These are phyloP conservation scores for Pythium grandisporangium DNA, from an alignment of 352 stramenopile genomes.

Conservation along the genomic window DNA sequence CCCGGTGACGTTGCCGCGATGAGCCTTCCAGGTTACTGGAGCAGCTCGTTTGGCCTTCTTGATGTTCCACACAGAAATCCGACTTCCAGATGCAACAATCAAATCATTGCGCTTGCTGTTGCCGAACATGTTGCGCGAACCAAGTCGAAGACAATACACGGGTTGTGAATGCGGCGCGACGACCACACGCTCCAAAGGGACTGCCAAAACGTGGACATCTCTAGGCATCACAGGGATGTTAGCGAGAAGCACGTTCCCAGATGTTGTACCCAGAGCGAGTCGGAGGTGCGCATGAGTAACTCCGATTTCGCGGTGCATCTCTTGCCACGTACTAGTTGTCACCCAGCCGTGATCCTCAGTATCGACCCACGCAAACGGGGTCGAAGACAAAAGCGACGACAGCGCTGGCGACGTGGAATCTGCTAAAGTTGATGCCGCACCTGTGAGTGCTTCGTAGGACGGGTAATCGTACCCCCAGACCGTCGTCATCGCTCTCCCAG, in stretches of 20 bases:
- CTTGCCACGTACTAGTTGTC: constrained; percentile 53
- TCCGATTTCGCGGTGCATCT: constrained; percentile 28
- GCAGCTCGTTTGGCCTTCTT: constrained; percentile 34
- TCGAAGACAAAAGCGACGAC: constrained; percentile 16
- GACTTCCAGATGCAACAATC: constrained; percentile 47
- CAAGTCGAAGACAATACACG: constrained; percentile 45
- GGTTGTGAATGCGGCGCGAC: constrained; percentile 46
- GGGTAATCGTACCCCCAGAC: constrained; percentile 61
- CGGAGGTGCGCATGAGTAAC: constrained; percentile 12
- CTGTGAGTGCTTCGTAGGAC: constrained; percentile 15
- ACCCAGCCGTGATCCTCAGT: constrained; percentile 73
- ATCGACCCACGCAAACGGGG: constrained; percentile 46
- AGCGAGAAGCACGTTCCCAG: constrained; percentile 45
- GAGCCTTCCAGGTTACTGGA: constrained; percentile 42
- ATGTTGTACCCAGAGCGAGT: constrained; percentile 50
- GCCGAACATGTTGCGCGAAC: constrained; percentile 33
- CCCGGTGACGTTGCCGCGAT: constrained; percentile 59
- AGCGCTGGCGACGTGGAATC: background rate
- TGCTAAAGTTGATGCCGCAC: background rate
- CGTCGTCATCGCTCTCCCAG: constrained; percentile 48
- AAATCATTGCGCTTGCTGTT: constrained; percentile 47
- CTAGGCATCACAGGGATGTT: constrained; percentile 20
- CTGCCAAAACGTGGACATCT: constrained; percentile 7
- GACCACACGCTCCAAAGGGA: constrained; percentile 41
- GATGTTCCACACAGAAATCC: constrained; percentile 65